Evolutionary conservation across 2,329 filamentous ascomycete genomes (phyloP).

Genomic region (Huntiella moniliformis): DNA sequence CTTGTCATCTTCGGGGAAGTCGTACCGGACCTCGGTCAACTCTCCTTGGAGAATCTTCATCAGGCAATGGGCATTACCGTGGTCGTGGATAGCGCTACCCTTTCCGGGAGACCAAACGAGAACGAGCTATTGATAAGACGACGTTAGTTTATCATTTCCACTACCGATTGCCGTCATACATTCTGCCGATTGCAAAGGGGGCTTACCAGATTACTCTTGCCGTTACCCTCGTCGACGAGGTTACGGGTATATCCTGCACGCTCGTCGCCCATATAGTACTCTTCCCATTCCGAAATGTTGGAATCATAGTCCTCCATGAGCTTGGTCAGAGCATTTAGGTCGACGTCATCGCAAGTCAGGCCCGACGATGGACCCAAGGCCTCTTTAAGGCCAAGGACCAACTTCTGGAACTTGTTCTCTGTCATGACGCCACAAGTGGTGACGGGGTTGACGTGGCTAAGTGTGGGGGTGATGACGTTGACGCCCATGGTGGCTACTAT

Average conservation of each 20-base stretch:
- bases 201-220: conserved; percentile 52
- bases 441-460: conserved; percentile 4
- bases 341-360: conserved; percentile 62
- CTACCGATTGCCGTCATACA: not conserved
- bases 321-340: conserved; percentile 49
- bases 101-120: conserved; percentile 80
- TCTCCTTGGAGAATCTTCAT: conserved; percentile 75
- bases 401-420: conserved; percentile 40
- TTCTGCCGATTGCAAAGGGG: not conserved
- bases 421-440: not conserved
- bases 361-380: conserved; percentile 66
- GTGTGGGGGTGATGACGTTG: conserved; percentile 9
- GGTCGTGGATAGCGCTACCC: conserved; percentile 72
- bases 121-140: conserved; percentile 39
- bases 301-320: conserved; percentile 62
- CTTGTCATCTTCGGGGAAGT: conserved; percentile 40
- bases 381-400: conserved; percentile 55
- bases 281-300: conserved; percentile 48
- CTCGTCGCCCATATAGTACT: conserved; percentile 55
- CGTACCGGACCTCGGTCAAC: conserved; percentile 65
- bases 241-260: conserved; percentile 67
- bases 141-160: not conserved
- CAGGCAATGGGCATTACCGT: conserved; percentile 74
- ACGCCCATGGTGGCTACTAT: conserved; percentile 7
- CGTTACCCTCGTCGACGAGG: conserved; percentile 77